phyloP scores from a whole-genome alignment of 1,284 basidiomycete species.

The Papiliotrema laurentii region DNA sequence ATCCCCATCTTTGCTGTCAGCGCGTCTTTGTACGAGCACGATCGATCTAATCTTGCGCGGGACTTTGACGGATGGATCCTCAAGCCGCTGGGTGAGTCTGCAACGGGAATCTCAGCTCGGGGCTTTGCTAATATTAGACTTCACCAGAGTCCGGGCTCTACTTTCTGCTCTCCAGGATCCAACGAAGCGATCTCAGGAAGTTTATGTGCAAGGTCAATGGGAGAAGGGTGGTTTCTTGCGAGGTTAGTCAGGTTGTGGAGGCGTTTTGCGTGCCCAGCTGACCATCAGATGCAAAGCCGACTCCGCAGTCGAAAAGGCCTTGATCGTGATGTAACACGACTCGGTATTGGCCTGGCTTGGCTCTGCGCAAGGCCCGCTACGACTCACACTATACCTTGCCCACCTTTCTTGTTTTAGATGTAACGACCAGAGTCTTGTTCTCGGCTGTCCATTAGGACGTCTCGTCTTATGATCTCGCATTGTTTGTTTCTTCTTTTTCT shows the following conservation, averaged over 20 bases:
- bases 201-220: slow-evolving; percentile 64
- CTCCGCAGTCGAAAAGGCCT: background rate
- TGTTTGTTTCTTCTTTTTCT: too few species aligned
- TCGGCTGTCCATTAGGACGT: too few species aligned
- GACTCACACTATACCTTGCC: too few species aligned
- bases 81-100: slow-evolving; percentile 61
- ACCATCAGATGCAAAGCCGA: background rate
- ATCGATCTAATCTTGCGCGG: slow-evolving; percentile 58
- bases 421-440: too few species aligned
- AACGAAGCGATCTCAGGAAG: slow-evolving; percentile 54
- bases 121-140: slow-evolving; percentile 50
- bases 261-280: background rate
- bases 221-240: slow-evolving; percentile 66
- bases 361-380: too few species aligned
- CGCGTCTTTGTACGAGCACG: slow-evolving; percentile 65
- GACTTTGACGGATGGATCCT: slow-evolving; percentile 84
- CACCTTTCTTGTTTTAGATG: too few species aligned
- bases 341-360: too few species aligned
- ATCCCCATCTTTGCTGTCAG: slow-evolving; percentile 82
- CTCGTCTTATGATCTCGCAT: too few species aligned
- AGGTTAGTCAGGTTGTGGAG: slow-evolving; percentile 12
- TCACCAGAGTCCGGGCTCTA: slow-evolving; percentile 61
- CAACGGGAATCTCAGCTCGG: too few species aligned
- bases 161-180: slow-evolving; percentile 60
- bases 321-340: background rate